Evolutionary conservation across 2,329 filamentous ascomycete genomes (phyloP).

Genomic region (Purpureocillium lavendulum): DNA sequence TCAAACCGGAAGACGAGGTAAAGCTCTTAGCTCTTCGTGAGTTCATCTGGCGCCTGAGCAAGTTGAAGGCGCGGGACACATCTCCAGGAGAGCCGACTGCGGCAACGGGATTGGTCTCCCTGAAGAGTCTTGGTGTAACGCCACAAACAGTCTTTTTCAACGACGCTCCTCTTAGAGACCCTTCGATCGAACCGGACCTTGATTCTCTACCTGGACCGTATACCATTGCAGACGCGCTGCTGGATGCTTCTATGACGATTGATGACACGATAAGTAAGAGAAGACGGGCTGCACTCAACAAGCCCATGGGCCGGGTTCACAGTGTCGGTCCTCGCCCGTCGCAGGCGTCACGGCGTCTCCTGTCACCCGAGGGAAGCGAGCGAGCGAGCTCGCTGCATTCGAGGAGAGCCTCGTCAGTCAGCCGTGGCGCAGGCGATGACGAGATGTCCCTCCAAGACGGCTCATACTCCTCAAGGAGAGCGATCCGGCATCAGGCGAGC

Average conservation of each 20-base stretch:
- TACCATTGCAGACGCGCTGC: slow-evolving; percentile 81
- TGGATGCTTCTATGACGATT: slow-evolving; percentile 86
- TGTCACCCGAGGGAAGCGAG: slow-evolving; percentile 20
- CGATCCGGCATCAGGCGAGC: slow-evolving; percentile 49
- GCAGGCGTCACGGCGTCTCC: slow-evolving; percentile 14
- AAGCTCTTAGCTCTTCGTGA: slow-evolving; percentile 81
- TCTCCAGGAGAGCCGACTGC: slow-evolving; percentile 23
- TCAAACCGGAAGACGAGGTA: slow-evolving; percentile 75
- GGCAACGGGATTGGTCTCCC: slow-evolving; percentile 46
- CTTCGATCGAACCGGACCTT: slow-evolving; percentile 22
- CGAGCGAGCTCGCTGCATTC: slow-evolving; percentile 27
- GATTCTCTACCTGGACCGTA: slow-evolving; percentile 40
- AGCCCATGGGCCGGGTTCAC: slow-evolving; percentile 35
- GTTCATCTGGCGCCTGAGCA: slow-evolving; percentile 82
- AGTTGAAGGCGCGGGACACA: slow-evolving; percentile 54
- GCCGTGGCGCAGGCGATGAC: slow-evolving; percentile 21
- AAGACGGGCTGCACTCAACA: slow-evolving; percentile 42
- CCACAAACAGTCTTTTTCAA: slow-evolving; percentile 92
- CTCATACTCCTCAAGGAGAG: slow-evolving; percentile 32
- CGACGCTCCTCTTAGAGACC: slow-evolving; percentile 50
- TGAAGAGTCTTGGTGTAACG: slow-evolving; percentile 69
- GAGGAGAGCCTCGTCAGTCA: slow-evolving; percentile 24
- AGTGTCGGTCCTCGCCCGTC: slow-evolving; percentile 23
- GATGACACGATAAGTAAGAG: slow-evolving; percentile 55
- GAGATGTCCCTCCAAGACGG: slow-evolving; percentile 28